Percentiles rank a stretch among this genome's conserved stretches.
These are phyloP conservation scores for Remersonia thermophila DNA, from an alignment of 2,329 filamentous ascomycete species.

Conservation along the genomic window DNA sequence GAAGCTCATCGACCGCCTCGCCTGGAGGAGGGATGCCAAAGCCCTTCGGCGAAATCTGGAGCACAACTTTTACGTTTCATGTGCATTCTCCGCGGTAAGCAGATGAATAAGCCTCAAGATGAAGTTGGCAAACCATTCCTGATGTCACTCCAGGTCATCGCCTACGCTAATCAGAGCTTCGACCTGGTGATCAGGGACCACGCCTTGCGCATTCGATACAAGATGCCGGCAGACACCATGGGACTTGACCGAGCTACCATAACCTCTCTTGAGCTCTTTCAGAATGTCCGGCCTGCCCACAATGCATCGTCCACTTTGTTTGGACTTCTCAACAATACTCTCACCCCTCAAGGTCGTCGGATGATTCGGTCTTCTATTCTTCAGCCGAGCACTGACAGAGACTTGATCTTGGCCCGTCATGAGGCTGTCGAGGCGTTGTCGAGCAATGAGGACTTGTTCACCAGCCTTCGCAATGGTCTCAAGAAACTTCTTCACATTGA, in stretches of 20 bases:
- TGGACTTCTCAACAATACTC: slow-evolving; percentile 71
- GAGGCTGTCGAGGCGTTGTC: slow-evolving; percentile 76
- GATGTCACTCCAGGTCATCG: slow-evolving; percentile 48
- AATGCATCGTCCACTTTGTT: slow-evolving; percentile 68
- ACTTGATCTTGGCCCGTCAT: slow-evolving; percentile 59
- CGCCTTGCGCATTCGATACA: slow-evolving; percentile 74
- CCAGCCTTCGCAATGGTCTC: slow-evolving; percentile 46
- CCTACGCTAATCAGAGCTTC: slow-evolving; percentile 64
- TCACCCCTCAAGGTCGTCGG: slow-evolving; percentile 79
- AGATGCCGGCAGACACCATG: slow-evolving; percentile 85
- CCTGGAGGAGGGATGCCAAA: slow-evolving; percentile 6
- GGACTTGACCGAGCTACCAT: slow-evolving; percentile 89
- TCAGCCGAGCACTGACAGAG: slow-evolving; percentile 65
- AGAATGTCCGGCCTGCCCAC: slow-evolving; percentile 66
- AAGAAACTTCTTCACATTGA: slow-evolving; percentile 13
- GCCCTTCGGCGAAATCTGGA: slow-evolving; percentile 8
- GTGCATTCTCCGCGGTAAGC: slow-evolving; percentile 16
- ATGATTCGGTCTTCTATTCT: slow-evolving; percentile 76
- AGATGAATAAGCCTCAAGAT: too few relatives aligned
- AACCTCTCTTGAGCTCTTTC: slow-evolving; percentile 74
- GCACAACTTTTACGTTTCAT: slow-evolving; percentile 14
- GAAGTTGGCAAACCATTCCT: too few relatives aligned
- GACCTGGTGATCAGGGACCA: slow-evolving; percentile 59
- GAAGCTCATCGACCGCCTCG: slow-evolving; percentile 9
- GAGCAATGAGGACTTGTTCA: slow-evolving; percentile 75